Conservation (phyloP, 495 filamentous ascomycete genomes). For the Geoglossum glabrum region DNA sequence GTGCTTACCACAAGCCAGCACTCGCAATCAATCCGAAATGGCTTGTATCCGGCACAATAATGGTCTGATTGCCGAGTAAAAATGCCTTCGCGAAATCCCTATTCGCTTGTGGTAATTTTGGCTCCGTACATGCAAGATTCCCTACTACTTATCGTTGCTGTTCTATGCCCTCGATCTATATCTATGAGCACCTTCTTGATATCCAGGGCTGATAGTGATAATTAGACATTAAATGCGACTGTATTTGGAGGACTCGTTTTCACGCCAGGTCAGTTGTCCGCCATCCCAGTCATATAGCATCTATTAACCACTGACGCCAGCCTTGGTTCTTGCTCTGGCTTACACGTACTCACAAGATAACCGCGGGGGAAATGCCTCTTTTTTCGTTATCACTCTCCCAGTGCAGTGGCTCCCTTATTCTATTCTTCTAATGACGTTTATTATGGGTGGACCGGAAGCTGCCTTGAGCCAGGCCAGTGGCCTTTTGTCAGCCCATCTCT, state of each 20-base stretch:
- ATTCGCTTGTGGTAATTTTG: conserved; percentile 54
- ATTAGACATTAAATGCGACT: conserved; percentile 28
- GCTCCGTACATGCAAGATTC: conserved; percentile 59
- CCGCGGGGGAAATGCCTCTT: conserved; percentile 43
- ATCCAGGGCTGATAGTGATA: conserved; percentile 17
- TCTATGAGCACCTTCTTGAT: not conserved
- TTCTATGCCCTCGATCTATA: conserved; percentile 1
- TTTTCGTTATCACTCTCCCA: conserved; percentile 60
- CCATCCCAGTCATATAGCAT: not conserved
- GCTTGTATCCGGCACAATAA: conserved; percentile 55
- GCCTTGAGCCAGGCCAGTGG: conserved; percentile 41
- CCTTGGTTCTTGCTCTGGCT: conserved; percentile 53
- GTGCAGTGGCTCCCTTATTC: conserved; percentile 55
- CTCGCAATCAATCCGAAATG: conserved; percentile 58
- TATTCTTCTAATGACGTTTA: conserved; percentile 47
- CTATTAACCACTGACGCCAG: conserved; percentile 17
- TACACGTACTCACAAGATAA: conserved; percentile 74
- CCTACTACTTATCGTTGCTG: conserved; percentile 11
- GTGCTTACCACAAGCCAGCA: conserved; percentile 48
- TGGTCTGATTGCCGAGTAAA: conserved; percentile 78
- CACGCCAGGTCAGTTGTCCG: conserved; percentile 27
- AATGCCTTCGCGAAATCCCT: conserved; percentile 45
- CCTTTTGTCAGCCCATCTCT: conserved; percentile 61
- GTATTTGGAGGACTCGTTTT: conserved; percentile 32
- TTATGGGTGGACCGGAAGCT: conserved; percentile 28